Evolutionary conservation across 495 filamentous ascomycete genomes (phyloP).

Genomic region (Penicillium daleae): DNA sequence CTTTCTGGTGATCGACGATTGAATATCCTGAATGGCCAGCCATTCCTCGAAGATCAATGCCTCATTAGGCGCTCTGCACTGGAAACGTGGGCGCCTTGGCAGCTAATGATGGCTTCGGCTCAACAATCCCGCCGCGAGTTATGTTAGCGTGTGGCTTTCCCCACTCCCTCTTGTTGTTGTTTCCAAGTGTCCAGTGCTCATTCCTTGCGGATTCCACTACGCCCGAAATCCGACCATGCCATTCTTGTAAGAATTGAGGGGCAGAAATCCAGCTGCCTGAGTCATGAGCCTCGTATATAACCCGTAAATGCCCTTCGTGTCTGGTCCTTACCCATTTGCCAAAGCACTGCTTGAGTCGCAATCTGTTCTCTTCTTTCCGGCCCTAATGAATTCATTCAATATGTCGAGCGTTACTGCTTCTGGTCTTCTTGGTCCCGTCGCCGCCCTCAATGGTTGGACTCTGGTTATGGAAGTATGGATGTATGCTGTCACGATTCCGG

Average conservation of each 20-base stretch:
- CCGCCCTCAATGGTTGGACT: conserved; percentile 33
- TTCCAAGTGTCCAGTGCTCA: neutral
- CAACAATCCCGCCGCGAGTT: neutral
- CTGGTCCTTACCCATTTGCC: neutral
- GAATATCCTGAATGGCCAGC: no score
- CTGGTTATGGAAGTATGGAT: conserved; percentile 33
- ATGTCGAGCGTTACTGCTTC: conserved; percentile 17
- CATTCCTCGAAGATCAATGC: conserved; percentile 3
- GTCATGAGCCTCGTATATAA: neutral
- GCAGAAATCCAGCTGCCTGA: neutral
- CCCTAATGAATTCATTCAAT: neutral
- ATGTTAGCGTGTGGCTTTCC: neutral
- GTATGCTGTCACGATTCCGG: conserved; percentile 26
- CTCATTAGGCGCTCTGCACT: neutral
- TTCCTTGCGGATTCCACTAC: neutral
- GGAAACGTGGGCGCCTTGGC: neutral
- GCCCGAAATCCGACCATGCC: neutral
- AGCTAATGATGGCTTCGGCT: neutral
- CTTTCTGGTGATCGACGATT: no score
- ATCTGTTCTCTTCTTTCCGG: neutral
- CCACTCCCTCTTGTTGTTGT: neutral
- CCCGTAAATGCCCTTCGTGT: neutral
- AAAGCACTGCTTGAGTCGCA: neutral
- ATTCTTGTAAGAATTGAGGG: neutral
- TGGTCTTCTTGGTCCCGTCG: conserved; percentile 35